Evolutionary conservation across 768 basidiomycete genomes (phyloP).

Genomic region (Sarcodon aspratus): DNA sequence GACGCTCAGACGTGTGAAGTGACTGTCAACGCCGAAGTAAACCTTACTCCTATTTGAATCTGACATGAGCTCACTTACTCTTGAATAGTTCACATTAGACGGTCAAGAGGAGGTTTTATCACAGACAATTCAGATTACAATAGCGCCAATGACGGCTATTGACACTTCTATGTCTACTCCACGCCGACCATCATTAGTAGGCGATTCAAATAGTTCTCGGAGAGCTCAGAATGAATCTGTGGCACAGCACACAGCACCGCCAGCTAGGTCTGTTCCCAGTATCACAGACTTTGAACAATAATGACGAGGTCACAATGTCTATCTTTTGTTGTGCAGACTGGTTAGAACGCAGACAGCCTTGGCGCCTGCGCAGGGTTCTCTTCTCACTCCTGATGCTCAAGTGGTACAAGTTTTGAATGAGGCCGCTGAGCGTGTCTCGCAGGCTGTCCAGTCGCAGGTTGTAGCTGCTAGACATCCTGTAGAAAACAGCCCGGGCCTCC

Average conservation of each 20-base stretch:
- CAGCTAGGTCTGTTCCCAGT: conserved; percentile 13
- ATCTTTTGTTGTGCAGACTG: conserved; percentile 8
- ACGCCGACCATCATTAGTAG: conserved; percentile 35
- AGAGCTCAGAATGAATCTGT: conserved; percentile 30
- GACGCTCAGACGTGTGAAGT: conserved; percentile 71
- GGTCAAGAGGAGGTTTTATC: conserved; percentile 60
- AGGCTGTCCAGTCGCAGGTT: conserved; percentile 60
- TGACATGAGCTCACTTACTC: conserved; percentile 4
- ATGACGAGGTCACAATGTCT: conserved; percentile 3
- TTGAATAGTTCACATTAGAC: conserved; percentile 53
- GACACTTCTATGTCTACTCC: conserved; percentile 31
- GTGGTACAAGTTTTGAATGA: conserved; percentile 70
- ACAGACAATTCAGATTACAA: conserved; percentile 57
- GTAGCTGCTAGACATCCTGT: conserved; percentile 37
- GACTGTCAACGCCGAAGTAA: conserved; percentile 64
- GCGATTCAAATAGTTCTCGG: conserved; percentile 28
- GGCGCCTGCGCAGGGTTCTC: conserved; percentile 18
- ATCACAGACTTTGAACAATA: conserved; percentile 1
- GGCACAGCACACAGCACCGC: conserved; percentile 19
- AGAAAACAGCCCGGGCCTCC: conserved; percentile 35
- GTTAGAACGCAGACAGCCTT: conserved; percentile 20
- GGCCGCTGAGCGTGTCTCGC: conserved; percentile 68
- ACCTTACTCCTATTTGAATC: conserved; percentile 11
- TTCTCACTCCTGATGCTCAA: conserved; percentile 46
- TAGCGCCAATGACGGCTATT: conserved; percentile 53